Evolutionary conservation across 208 protist genomes (phyloP).

Genomic region (Crithidia fasciculata): DNA sequence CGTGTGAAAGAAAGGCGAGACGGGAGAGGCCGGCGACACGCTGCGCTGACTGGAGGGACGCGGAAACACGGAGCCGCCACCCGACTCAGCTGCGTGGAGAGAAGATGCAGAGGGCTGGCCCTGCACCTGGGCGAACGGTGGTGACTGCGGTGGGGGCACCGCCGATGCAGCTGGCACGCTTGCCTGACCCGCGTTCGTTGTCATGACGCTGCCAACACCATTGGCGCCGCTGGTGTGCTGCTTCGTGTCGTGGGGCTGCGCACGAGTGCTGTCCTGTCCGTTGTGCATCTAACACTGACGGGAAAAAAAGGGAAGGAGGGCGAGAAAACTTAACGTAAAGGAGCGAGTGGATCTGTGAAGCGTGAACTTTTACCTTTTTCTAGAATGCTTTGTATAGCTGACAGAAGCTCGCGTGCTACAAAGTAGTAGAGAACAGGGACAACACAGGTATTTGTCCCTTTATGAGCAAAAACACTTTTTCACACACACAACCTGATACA

Average conservation of each 20-base stretch:
- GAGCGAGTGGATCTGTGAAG: too few relatives aligned
- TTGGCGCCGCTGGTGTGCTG: neutral
- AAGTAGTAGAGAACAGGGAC: neutral
- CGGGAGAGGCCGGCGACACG: neutral
- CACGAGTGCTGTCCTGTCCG: conserved; percentile 7
- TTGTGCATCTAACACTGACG: conserved; percentile 9
- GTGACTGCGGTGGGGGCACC: too few relatives aligned
- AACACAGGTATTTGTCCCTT: neutral
- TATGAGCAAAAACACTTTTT: too few relatives aligned
- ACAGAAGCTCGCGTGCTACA: too few relatives aligned
- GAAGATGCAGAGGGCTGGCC: neutral
- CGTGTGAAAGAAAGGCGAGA: conserved; percentile 11
- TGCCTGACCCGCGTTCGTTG: neutral
- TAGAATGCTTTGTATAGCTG: neutral
- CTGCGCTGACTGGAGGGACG: neutral
- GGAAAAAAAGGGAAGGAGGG: conserved; percentile 10
- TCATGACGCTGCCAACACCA: conserved; percentile 7
- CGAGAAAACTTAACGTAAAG: neutral
- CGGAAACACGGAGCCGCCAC: neutral
- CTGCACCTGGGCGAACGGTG: neutral
- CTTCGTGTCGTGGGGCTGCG: conserved; percentile 10
- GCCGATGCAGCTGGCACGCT: neutral
- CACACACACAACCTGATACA: too few relatives aligned
- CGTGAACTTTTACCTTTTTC: too few relatives aligned
- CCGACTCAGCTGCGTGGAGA: neutral